Evolutionary conservation across 2,329 filamentous ascomycete species (phyloP), one percentile per base, ranked within the genome.

Genomic region (Arthrobotrys conoides): DNA sequence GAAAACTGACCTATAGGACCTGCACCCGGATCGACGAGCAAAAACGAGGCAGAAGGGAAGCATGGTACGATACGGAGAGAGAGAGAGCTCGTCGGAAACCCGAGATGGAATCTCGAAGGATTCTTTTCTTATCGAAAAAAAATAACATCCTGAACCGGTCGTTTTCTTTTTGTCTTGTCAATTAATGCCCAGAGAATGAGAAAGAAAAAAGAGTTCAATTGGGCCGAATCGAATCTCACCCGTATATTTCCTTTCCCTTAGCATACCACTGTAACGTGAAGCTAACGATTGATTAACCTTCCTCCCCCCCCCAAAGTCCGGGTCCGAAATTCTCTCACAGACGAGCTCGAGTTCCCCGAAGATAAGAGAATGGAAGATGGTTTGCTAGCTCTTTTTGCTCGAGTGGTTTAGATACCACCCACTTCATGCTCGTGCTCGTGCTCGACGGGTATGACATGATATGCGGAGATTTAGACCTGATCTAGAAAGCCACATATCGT

Each of bases 401-500:
- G 27, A 30, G 27, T 30, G 33, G 4, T 67, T 46, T 36, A 30
- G 63, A 63, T 44, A 38, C 3, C 38, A 1, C 6, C 27, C 3
- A 30, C 27, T 30, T 6, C 27, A 30, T 30, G 27, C 3, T 6
- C 3, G 6, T 3, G 27, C 27, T n/a, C n/a, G n/a, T n/a, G n/a
- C 8, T 22, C 33, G 44, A 44, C 36, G 12, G 57, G 10, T 44
- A 61, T 59, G 72, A 48, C 67, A 59, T 68, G 67, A 77, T 71
- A 33, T 36, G 66, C 73, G 72, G 72, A 76, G 72, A 71, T 76
- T 76, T 76, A 76, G 49, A 71, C 73, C 63, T 33, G 53, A 77
- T 77, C 57, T 8, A 76, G 72, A 66, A 71, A 71, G 51, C 51
- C 70, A 61, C 70, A 67, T 73, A 24, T 57, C 48, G 46, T 30